Percentiles rank a stretch among this genome's conserved stretches.
These are phyloP conservation scores for Quillaja saponaria DNA, from an alignment of 306 rosid genomes.

Conservation along the genomic window DNA sequence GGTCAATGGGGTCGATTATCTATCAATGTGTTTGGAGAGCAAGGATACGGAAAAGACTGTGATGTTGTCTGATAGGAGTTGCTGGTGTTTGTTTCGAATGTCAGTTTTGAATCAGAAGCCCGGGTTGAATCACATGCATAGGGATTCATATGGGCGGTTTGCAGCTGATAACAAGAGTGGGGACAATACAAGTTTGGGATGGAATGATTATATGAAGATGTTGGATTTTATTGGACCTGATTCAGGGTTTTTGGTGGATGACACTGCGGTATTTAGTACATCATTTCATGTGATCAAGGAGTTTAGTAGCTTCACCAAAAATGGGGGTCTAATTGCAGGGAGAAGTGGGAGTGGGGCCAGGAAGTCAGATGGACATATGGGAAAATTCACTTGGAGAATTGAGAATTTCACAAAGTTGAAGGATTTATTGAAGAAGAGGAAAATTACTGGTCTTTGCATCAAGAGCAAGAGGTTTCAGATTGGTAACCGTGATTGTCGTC, in stretches of 20 bases:
- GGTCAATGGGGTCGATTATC: constrained; percentile 82
- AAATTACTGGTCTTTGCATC: constrained; percentile 94
- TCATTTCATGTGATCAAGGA: constrained; percentile 97
- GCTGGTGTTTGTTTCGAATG: constrained; percentile 99
- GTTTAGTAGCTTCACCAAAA: constrained; percentile 86
- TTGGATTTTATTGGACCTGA: constrained; percentile 77
- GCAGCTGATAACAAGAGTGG: constrained; percentile 98
- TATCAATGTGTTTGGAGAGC: constrained; percentile 98
- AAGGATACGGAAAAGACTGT: constrained; percentile 91
- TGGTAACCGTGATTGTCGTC: constrained; percentile 96
- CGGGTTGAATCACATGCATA: constrained; percentile 88
- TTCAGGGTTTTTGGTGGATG: constrained; percentile 77
- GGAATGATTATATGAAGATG: constrained; percentile 99
- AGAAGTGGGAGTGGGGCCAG: constrained; percentile 77
- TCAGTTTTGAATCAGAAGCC: constrained; percentile 94
- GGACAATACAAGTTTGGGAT: constrained; percentile 97
- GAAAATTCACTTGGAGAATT: constrained; percentile 95
- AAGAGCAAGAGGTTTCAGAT: constrained; percentile 98
- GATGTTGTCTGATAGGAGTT: constrained; percentile 86
- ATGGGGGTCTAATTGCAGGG: constrained; percentile 69
- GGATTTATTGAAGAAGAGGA: constrained; percentile 95
- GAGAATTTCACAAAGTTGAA: constrained; percentile 92
- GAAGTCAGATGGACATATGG: constrained; percentile 91
- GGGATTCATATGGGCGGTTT: constrained; percentile 95
- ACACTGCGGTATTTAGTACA: constrained; percentile 86